A percentile compares a stretch with the other conserved stretches of the same genome.
Evolutionary conservation across 805 yeast genomes (phyloP).

Genomic region (Lipomyces starkeyi): DNA sequence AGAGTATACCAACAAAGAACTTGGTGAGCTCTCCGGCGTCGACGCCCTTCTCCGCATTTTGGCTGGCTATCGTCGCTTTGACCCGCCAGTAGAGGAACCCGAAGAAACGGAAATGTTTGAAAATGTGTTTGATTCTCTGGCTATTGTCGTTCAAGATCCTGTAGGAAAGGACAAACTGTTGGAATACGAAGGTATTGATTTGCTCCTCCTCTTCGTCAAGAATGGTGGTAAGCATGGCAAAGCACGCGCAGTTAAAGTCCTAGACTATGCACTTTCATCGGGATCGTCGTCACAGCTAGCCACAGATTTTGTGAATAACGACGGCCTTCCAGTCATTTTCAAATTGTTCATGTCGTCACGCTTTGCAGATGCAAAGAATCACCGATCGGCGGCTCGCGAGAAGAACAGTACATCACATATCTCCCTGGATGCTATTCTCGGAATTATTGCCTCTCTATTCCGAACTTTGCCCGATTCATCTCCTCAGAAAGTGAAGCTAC

Average conservation of each 20-base stretch:
- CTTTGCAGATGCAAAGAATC: constrained; percentile 25
- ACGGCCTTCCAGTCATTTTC: constrained; percentile 34
- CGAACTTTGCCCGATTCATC: constrained; percentile 37
- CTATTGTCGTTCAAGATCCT: constrained; percentile 31
- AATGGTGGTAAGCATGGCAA: constrained; percentile 33
- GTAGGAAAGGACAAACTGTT: constrained; percentile 32
- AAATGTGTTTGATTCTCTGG: constrained; percentile 36
- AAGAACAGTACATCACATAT: constrained; percentile 18
- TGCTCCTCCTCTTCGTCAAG: constrained; percentile 31
- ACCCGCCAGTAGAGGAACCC: constrained; percentile 32
- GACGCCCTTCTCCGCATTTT: constrained; percentile 35
- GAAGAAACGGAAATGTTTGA: constrained; percentile 37
- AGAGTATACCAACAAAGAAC: constrained; percentile 5
- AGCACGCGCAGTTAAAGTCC: constrained; percentile 30
- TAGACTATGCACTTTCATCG: constrained; percentile 36
- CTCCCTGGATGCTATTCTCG: constrained; percentile 36
- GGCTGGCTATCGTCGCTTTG: constrained; percentile 30
- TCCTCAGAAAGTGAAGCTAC: constrained; percentile 29
- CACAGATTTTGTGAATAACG: constrained; percentile 33
- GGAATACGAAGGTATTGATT: constrained; percentile 39
- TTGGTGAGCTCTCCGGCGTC: constrained; percentile 31
- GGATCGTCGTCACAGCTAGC: constrained; percentile 22
- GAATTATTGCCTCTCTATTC: constrained; percentile 35
- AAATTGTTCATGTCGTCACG: constrained; percentile 31
- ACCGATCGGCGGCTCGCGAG: constrained; percentile 18